These are phyloP conservation scores for Alternaria tenuissima DNA, from an alignment of 2,329 filamentous ascomycete genomes.

Conservation along the genomic window DNA sequence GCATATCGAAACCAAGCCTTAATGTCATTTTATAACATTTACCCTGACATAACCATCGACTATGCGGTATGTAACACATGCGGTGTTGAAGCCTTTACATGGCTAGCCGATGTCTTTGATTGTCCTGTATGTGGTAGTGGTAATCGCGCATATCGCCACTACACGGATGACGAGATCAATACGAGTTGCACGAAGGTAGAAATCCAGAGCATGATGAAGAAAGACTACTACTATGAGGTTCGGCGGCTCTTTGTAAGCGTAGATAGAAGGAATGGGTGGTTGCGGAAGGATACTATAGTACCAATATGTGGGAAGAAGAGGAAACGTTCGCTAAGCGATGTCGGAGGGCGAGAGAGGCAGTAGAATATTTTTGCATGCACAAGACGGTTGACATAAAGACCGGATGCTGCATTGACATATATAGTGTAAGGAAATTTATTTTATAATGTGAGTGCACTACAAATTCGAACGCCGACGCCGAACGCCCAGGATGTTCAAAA, in stretches of 20 bases:
- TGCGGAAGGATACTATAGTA: no score
- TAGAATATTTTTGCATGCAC: neutral
- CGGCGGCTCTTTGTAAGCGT: neutral
- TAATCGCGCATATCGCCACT: neutral
- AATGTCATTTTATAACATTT: constrained; percentile 21
- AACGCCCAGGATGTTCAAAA: neutral
- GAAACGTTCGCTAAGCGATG: neutral
- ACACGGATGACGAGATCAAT: neutral
- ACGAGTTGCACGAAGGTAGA: neutral
- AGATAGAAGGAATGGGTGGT: neutral
- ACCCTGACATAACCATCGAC: constrained; percentile 10
- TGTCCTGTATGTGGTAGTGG: constrained; percentile 19
- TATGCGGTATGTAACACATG: constrained; percentile 20
- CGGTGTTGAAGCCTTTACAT: constrained; percentile 13
- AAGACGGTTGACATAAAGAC: neutral
- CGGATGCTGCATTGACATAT: neutral
- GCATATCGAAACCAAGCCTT: neutral
- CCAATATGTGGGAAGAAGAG: neutral
- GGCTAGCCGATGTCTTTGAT: constrained; percentile 21
- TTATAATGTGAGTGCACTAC: neutral
- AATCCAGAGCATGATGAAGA: neutral
- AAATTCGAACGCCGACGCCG: neutral
- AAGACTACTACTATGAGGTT: neutral
- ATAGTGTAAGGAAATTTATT: neutral
- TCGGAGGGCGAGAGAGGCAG: neutral